Percentiles rank a stretch among this genome's conserved stretches.
Conservation (phyloP, 1,284 basidiomycete genomes). For the Malassezia sympodialis region DNA sequence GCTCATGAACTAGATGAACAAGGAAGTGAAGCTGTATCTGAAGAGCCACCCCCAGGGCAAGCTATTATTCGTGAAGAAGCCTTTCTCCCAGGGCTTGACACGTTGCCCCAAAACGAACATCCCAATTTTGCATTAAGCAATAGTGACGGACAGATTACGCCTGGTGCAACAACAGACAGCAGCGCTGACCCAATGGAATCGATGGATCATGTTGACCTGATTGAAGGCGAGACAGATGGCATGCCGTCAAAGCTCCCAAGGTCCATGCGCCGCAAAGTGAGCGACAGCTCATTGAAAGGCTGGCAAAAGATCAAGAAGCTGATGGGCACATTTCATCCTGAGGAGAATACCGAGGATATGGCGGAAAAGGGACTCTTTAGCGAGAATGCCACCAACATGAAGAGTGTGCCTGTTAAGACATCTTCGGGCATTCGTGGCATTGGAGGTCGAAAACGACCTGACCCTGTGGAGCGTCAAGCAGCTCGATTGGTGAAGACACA, state of each 20-base stretch:
- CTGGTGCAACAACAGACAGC: slow-evolving; percentile 22
- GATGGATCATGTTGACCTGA: slow-evolving; percentile 39
- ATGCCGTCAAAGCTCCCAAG: slow-evolving; percentile 27
- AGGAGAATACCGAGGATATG: slow-evolving; percentile 24
- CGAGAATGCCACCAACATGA: slow-evolving; percentile 38
- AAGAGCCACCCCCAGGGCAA: not conserved
- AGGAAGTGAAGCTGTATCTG: slow-evolving; percentile 3
- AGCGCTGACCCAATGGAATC: slow-evolving; percentile 41
- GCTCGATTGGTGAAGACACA: slow-evolving; percentile 37
- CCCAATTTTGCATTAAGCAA: not conserved
- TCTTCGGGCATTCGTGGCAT: slow-evolving; percentile 36
- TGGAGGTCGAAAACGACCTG: slow-evolving; percentile 31
- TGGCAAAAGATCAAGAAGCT: slow-evolving; percentile 37
- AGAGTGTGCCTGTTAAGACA: slow-evolving; percentile 43
- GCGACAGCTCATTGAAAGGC: slow-evolving; percentile 24
- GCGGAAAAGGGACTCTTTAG: slow-evolving; percentile 16
- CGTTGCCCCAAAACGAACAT: not conserved
- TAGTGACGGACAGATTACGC: slow-evolving; percentile 2
- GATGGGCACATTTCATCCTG: slow-evolving; percentile 21
- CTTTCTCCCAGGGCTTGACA: slow-evolving; percentile 30
- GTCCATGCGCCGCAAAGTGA: slow-evolving; percentile 2
- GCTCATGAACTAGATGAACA: slow-evolving; percentile 9
- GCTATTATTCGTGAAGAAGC: slow-evolving; percentile 21
- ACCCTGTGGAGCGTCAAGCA: slow-evolving; percentile 39
- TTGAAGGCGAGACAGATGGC: slow-evolving; percentile 45